These are phyloP conservation scores for Silene conica DNA, from an alignment of 148 eudicot genomes.

Conservation along the genomic window DNA sequence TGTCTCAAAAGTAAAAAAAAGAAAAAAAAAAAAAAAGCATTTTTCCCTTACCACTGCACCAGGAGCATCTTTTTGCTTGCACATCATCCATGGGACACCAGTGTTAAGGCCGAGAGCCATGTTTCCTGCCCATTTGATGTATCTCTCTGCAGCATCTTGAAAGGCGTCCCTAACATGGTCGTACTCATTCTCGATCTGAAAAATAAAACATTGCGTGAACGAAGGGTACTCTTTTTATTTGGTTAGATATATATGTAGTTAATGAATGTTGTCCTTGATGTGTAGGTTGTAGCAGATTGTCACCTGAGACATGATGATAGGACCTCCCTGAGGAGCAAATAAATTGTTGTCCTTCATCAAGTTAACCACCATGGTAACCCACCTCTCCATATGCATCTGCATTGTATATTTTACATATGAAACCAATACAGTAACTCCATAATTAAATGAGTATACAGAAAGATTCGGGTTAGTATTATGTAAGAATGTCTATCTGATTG, in stretches of 20 bases:
- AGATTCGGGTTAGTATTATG: neutral
- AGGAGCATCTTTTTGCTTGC: slow-evolving; percentile 97
- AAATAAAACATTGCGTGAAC: neutral
- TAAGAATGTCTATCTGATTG: neutral
- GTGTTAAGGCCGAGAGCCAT: slow-evolving; percentile 70
- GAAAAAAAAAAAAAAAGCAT: neutral
- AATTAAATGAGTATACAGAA: neutral
- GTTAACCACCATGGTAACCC: slow-evolving; percentile 58
- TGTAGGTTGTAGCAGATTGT: neutral
- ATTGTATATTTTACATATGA: neutral
- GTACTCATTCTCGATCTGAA: slow-evolving; percentile 91
- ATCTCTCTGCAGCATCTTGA: slow-evolving; percentile 40
- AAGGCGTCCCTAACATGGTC: slow-evolving; percentile 49
- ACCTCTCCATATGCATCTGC: slow-evolving; percentile 64
- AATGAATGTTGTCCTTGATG: neutral
- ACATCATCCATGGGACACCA: slow-evolving; percentile 93
- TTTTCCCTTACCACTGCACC: slow-evolving; percentile 54
- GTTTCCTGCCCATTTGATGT: slow-evolving; percentile 75
- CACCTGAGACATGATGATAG: slow-evolving; percentile 85
- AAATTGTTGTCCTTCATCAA: slow-evolving; percentile 65
- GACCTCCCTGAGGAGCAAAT: slow-evolving; percentile 87
- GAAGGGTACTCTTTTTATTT: neutral
- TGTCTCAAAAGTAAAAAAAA: neutral
- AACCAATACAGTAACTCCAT: neutral
- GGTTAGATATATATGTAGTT: neutral